A percentile compares a stretch with the other conserved stretches of the same genome.
phyloP scores from a whole-genome alignment of 495 filamentous ascomycete species.

The Aspergillus cristatus region DNA sequence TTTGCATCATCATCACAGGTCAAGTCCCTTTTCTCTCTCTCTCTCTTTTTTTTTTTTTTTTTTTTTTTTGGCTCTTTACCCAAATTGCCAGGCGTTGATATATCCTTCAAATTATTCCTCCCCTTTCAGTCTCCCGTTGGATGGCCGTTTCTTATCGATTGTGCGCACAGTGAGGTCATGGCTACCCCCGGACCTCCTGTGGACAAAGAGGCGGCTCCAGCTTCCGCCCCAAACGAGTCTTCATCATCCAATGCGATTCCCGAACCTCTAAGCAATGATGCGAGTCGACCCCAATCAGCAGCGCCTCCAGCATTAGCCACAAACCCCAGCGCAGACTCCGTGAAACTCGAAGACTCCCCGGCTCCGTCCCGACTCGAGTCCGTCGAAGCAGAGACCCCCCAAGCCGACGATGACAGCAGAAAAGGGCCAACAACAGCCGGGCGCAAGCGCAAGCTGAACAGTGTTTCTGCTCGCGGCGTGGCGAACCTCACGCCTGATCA shows the following conservation, averaged over 20 bases:
- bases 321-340: conserved; percentile 10
- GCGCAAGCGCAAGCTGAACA: conserved; percentile 42
- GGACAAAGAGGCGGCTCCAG: conserved; percentile 17
- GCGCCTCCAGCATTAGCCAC: conserved; percentile 1
- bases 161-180: conserved; percentile 30
- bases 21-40: too few species aligned
- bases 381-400: conserved; percentile 15
- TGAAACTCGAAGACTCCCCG: conserved; percentile 27
- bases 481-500: conserved; percentile 66
- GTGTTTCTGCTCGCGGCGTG: conserved; percentile 54
- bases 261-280: too few species aligned
- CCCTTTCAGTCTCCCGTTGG: conserved; percentile 5
- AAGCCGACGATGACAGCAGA: conserved; percentile 12
- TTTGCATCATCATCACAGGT: too few species aligned
- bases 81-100: too few species aligned
- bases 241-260: conserved; percentile 4
- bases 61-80: too few species aligned
- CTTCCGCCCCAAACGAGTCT: conserved; percentile 17
- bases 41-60: too few species aligned
- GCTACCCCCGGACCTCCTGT: conserved; percentile 24
- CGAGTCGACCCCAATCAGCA: not conserved
- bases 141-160: conserved; percentile 23
- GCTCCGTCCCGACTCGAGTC: conserved; percentile 22
- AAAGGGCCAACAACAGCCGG: conserved; percentile 20
- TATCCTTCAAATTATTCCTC: too few species aligned